These are phyloP conservation scores for Salmacisia buchloeana DNA, from an alignment of 1,284 basidiomycete species.

Conservation along the genomic window DNA sequence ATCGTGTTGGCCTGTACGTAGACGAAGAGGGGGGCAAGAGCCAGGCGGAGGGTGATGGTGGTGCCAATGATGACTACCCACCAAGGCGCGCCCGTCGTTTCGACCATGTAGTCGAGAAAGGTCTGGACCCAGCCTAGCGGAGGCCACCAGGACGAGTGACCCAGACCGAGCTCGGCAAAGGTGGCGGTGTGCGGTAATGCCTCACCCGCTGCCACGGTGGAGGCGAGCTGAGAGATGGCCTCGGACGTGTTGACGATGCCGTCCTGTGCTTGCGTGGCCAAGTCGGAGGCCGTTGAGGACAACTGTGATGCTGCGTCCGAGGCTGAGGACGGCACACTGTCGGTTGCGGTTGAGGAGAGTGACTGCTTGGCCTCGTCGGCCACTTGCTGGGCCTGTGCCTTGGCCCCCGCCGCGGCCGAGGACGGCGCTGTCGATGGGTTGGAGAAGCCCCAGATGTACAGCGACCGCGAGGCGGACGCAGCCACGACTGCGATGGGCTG, in stretches of 20 bases:
- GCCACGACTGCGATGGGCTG: too few relatives aligned
- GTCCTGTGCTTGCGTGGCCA: constrained; percentile 11
- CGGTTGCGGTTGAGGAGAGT: constrained; percentile 7
- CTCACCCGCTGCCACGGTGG: constrained; percentile 10
- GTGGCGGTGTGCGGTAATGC: constrained; percentile 13
- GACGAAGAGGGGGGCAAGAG: constrained; percentile 68
- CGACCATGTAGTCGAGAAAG: constrained; percentile 67
- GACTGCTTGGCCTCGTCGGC: background rate
- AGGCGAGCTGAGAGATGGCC: constrained; percentile 12
- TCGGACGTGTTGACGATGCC: background rate
- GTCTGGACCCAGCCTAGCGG: constrained; percentile 64
- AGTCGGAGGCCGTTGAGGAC: constrained; percentile 13
- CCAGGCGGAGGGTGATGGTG: constrained; percentile 64
- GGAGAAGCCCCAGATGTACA: constrained; percentile 6
- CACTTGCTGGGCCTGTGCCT: background rate
- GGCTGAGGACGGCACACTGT: constrained; percentile 10
- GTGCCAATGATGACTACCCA: constrained; percentile 62
- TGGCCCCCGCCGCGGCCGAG: background rate
- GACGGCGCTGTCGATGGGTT: background rate
- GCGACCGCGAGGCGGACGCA: too few relatives aligned
- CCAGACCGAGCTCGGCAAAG: constrained; percentile 60
- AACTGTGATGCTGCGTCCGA: constrained; percentile 14
- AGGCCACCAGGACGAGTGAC: constrained; percentile 54
- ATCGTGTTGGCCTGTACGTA: constrained; percentile 64
- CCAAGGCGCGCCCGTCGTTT: constrained; percentile 59